Conservation (phyloP, 257 asterid genomes). For the Solanum piurae region DNA sequence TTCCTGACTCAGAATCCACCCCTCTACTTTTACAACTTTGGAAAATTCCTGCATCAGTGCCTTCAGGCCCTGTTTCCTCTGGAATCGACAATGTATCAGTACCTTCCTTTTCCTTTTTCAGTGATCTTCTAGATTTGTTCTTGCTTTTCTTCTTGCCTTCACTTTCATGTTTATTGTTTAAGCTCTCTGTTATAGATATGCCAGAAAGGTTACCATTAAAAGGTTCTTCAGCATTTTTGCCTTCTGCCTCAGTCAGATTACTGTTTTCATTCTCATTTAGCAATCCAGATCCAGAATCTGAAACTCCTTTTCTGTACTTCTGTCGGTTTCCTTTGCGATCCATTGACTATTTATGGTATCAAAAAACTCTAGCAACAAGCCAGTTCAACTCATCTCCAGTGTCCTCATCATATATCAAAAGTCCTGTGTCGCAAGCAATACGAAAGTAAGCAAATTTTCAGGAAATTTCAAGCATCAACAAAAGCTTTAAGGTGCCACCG, state of each 20-base stretch:
- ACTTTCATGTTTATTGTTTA: constrained; percentile 15
- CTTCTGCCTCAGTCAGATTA: constrained; percentile 18
- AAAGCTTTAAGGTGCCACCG: not conserved
- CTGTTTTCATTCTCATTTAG: constrained; percentile 27
- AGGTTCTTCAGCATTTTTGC: constrained; percentile 22
- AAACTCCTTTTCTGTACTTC: constrained; percentile 36
- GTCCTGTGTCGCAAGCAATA: not conserved
- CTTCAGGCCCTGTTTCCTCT: constrained; percentile 15
- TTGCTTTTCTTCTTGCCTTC: constrained; percentile 38
- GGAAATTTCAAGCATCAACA: not conserved
- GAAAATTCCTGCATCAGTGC: constrained; percentile 20
- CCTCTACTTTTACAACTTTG: constrained; percentile 19
- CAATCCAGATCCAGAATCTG: constrained; percentile 31
- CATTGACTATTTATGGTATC: constrained; percentile 20
- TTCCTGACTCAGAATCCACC: constrained; percentile 22
- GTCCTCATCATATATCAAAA: not conserved
- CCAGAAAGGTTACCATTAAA: constrained; percentile 25
- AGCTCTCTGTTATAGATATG: constrained; percentile 19
- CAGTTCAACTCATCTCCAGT: constrained; percentile 15
- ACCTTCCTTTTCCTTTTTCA: constrained; percentile 35
- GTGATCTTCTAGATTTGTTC: constrained; percentile 41
- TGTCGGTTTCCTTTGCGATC: constrained; percentile 53
- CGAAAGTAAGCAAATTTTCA: not conserved
- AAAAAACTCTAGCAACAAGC: not conserved
- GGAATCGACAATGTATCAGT: constrained; percentile 13